Percentiles rank a stretch among this genome's conserved stretches.
Evolutionary conservation across 306 rosid genomes (phyloP).

Genomic region (Quercus suber): DNA sequence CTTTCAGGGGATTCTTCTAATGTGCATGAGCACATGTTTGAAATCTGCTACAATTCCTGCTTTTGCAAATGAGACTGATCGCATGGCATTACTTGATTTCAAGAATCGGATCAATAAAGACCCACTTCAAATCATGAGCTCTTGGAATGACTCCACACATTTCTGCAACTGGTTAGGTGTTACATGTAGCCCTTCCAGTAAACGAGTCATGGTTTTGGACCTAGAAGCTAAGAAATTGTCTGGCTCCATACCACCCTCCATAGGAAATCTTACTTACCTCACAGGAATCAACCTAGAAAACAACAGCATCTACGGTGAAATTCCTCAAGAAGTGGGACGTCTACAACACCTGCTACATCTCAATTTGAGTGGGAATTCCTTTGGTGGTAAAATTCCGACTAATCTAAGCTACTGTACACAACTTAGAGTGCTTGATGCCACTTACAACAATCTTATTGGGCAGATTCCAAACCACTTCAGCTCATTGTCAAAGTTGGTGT

Average conservation of each 20-base stretch:
- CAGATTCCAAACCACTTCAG: slow-evolving; percentile 23
- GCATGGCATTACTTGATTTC: slow-evolving; percentile 35
- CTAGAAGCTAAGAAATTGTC: slow-evolving; percentile 11
- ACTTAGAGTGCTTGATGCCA: not conserved
- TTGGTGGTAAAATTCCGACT: slow-evolving; percentile 38
- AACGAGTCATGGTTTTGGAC: slow-evolving; percentile 22
- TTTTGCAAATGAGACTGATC: slow-evolving; percentile 30
- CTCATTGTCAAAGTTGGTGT: slow-evolving; percentile 12
- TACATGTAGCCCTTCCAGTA: slow-evolving; percentile 27
- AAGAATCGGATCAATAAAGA: slow-evolving; percentile 28
- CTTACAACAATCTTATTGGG: slow-evolving; percentile 1
- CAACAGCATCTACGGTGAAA: slow-evolving; percentile 29
- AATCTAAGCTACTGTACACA: slow-evolving; percentile 38
- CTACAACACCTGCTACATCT: slow-evolving; percentile 23
- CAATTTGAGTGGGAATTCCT: slow-evolving; percentile 24
- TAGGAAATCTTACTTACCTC: slow-evolving; percentile 47
- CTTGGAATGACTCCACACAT: slow-evolving; percentile 39
- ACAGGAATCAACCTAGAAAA: slow-evolving; percentile 9
- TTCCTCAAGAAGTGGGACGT: slow-evolving; percentile 39
- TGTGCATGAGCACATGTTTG: slow-evolving; percentile 15
- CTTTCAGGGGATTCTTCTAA: slow-evolving; percentile 4
- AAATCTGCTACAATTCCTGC: not conserved
- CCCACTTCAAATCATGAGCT: slow-evolving; percentile 35
- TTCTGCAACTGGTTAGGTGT: slow-evolving; percentile 48
- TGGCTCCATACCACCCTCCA: slow-evolving; percentile 32